phyloP scores from a whole-genome alignment of 2,329 filamentous ascomycete genomes.

The Penicillium sp. region DNA sequence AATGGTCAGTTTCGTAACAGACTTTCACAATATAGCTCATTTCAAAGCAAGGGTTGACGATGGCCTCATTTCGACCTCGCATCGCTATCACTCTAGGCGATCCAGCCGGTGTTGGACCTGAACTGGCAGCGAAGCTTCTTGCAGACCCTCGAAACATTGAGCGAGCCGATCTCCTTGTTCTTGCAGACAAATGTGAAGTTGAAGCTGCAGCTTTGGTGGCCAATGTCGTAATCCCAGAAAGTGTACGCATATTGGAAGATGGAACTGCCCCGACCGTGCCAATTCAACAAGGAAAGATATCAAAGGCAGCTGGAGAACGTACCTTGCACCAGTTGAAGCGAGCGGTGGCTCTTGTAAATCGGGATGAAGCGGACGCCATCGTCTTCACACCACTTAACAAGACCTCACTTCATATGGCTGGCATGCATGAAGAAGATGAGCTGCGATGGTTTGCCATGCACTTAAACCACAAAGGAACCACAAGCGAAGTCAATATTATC shows the following conservation, averaged over 20 bases:
- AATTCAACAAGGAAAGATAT: constrained; percentile 26
- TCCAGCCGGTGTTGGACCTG: constrained; percentile 37
- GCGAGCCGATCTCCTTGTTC: constrained; percentile 34
- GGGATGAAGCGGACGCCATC: constrained; percentile 35
- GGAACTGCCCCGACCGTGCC: constrained; percentile 16
- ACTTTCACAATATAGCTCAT: background rate
- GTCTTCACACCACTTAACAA: constrained; percentile 41
- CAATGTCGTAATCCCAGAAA: constrained; percentile 25
- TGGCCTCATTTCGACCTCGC: constrained; percentile 23
- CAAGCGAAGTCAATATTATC: constrained; percentile 41
- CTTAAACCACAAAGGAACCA: constrained; percentile 32
- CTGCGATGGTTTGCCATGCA: constrained; percentile 42
- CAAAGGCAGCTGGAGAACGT: constrained; percentile 29
- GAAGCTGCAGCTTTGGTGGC: constrained; percentile 27
- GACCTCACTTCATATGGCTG: constrained; percentile 37
- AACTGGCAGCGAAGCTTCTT: constrained; percentile 38
- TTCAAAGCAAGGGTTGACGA: background rate
- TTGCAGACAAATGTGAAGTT: constrained; percentile 35
- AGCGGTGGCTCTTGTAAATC: constrained; percentile 29
- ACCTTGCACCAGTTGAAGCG: constrained; percentile 34
- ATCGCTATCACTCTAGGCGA: constrained; percentile 40
- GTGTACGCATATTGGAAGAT: constrained; percentile 36
- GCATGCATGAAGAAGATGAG: constrained; percentile 42
- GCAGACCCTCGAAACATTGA: constrained; percentile 30
- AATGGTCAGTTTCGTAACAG: background rate